Base-by-base conservation (phyloP, 2,329 filamentous ascomycete genomes). In the Fusarium sp. region DNA sequence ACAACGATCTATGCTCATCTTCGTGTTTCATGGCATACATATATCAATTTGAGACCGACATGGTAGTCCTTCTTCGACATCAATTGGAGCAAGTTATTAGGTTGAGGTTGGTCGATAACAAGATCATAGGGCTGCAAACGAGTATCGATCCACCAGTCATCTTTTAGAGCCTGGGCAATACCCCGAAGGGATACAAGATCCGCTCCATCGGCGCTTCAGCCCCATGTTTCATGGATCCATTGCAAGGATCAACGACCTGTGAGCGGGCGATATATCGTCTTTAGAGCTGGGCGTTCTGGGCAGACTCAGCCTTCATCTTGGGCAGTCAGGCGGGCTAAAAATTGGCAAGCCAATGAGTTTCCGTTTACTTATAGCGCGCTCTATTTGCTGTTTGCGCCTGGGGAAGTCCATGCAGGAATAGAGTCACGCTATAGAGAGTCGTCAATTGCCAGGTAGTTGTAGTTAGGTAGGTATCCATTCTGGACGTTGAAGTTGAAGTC, bases 361-460 rank as follows among this genome's bases (percentile, higher is more conserved):
- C 5, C 18, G 9, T 37, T 3, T 0, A 0, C 5, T n/a, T 11
- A 0, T n/a, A 12, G 18, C 10, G 34, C 34, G 18, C 34, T n/a
- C 3, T 7, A 7, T 3, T 6, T 6, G 3, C 11, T 18, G 5
- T 1, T 4, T n/a, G 16, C 9, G 2, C 16, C 18, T 37, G 32
- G 16, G 18, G 3, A 37, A n/a, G 18, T 6, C 32, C 32, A 37
- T 21, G 21, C 21, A 21, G 21, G 21, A 21, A 21, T 21, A 21
- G 21, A 21, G 21, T 21, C 21, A 21, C 21, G 21, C 21, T 21
- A 21, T 21, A 21, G 21, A 21, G 21, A 21, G 21, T 2, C 10
- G 18, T n/a, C 10, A 7, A n/a, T n/a, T 37, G 5, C 18, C 34
- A n/a, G 18, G 18, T n/a, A n/a, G 16, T n/a, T 6, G 18, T 18